These are phyloP conservation scores for Candida succiphila DNA, from an alignment of 805 yeast species.

Conservation along the genomic window DNA sequence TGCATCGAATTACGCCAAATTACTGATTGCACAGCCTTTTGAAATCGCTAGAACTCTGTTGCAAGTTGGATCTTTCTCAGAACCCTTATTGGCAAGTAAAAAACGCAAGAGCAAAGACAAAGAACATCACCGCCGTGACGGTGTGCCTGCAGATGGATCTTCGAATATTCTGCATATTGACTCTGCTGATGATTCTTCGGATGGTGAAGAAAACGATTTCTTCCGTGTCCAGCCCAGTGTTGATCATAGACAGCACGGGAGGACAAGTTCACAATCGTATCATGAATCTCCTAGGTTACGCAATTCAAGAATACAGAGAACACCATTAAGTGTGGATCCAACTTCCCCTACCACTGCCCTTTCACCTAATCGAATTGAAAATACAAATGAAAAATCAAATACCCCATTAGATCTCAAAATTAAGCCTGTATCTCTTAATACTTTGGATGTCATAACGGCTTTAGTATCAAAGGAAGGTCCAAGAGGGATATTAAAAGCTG, in stretches of 20 bases:
- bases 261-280: too few relatives aligned
- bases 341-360: background rate
- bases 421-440: slow-evolving; percentile 50
- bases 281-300: too few relatives aligned
- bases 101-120: slow-evolving; percentile 1
- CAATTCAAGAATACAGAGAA: background rate
- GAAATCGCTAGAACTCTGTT: slow-evolving; percentile 71
- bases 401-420: slow-evolving; percentile 20
- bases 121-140: too few relatives aligned
- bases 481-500: slow-evolving; percentile 61
- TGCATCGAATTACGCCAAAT: slow-evolving; percentile 56
- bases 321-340: background rate
- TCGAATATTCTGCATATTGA: slow-evolving; percentile 6
- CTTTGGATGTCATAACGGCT: slow-evolving; percentile 55
- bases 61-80: slow-evolving; percentile 62
- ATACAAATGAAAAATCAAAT: background rate
- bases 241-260: too few relatives aligned
- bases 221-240: too few relatives aligned
- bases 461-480: slow-evolving; percentile 63
- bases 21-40: slow-evolving; percentile 75
- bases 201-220: background rate
- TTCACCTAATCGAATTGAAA: background rate
- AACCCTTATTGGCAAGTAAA: background rate
- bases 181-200: slow-evolving; percentile 6
- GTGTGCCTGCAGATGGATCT: slow-evolving; percentile 21